phyloP scores from a whole-genome alignment of 2,329 filamentous ascomycete species.

The Cladobotryum protrusum region DNA sequence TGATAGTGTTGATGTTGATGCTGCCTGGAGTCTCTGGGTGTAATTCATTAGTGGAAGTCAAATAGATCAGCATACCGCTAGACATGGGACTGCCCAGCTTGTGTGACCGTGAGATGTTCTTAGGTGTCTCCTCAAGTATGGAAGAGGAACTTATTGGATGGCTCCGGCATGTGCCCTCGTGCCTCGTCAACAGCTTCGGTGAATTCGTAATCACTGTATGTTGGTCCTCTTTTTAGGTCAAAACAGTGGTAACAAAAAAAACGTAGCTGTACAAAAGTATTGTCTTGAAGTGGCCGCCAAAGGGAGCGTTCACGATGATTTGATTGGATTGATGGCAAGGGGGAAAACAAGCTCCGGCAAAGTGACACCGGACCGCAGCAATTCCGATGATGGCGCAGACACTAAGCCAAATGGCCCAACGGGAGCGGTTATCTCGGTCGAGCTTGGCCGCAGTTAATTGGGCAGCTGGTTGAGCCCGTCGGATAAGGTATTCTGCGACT shows the following conservation, averaged over 20 bases:
- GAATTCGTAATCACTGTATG: too few species aligned
- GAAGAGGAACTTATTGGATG: too few species aligned
- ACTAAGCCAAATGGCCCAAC: background rate
- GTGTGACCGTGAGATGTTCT: too few species aligned
- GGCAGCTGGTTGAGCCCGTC: background rate
- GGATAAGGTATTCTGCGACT: background rate
- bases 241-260: too few species aligned
- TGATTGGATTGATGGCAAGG: background rate
- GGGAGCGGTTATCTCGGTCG: background rate
- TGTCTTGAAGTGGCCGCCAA: too few species aligned
- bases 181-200: too few species aligned
- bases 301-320: too few species aligned
- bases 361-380: constrained; percentile 2
- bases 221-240: too few species aligned
- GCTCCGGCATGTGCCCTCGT: too few species aligned
- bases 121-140: too few species aligned
- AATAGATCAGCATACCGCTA: background rate
- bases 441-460: background rate
- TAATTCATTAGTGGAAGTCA: background rate
- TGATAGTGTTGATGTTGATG: background rate
- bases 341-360: background rate
- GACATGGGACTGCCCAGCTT: background rate
- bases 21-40: background rate
- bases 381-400: constrained; percentile 1
- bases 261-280: too few species aligned